phyloP scores from a whole-genome alignment of 225 moss, liverwort and hornwort species.

The Pleurozium schreberi region DNA sequence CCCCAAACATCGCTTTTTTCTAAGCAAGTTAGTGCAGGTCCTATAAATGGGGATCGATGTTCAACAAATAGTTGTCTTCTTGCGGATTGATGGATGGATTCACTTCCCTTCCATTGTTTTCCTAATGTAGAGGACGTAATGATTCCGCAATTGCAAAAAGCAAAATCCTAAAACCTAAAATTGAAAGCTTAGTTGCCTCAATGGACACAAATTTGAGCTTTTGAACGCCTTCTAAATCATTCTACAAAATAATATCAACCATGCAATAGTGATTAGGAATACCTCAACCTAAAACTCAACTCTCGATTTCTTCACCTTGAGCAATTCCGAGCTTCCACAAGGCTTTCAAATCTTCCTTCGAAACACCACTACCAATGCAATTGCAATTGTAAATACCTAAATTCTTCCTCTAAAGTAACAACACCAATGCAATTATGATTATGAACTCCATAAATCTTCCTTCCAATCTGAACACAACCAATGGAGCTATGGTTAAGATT shows the following conservation, averaged over 20 bases:
- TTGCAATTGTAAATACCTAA: not conserved
- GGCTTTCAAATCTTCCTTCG: not conserved
- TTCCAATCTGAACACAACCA: no score
- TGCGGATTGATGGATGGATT: not conserved
- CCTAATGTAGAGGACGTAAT: not conserved
- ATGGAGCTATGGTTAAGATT: not conserved
- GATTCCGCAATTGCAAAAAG: not conserved
- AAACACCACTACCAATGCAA: no score
- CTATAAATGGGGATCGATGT: not conserved
- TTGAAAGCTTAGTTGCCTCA: not conserved
- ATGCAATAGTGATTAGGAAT: not conserved
- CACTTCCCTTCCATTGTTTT: not conserved
- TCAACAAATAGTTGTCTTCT: not conserved
- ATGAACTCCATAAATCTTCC: not conserved
- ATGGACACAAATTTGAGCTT: not conserved
- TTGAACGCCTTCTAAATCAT: not conserved
- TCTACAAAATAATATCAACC: no score
- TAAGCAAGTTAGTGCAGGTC: constrained; percentile 14
- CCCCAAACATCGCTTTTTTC: constrained; percentile 94
- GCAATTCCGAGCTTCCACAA: not conserved
- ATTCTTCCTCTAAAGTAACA: not conserved
- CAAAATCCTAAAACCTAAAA: not conserved
- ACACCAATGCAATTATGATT: not conserved
- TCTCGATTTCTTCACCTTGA: not conserved
- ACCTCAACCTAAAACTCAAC: not conserved